A percentile compares a stretch with the other conserved stretches of the same genome.
phyloP scores from a whole-genome alignment of 139 green algal genomes.

The Medakamo hakoo region DNA sequence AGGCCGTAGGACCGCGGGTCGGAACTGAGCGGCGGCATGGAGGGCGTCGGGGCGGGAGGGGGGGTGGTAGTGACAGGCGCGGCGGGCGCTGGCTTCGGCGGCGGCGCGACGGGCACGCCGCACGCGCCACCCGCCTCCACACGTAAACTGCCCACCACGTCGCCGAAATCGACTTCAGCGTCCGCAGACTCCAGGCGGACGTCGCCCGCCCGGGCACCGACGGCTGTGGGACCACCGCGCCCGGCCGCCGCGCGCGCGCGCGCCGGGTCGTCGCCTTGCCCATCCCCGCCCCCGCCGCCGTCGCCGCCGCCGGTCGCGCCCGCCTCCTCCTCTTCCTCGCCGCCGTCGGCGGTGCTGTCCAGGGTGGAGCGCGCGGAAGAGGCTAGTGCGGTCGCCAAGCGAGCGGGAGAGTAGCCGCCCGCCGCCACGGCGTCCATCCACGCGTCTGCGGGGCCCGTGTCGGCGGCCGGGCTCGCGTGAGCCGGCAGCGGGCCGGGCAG shows the following conservation, averaged over 20 bases:
- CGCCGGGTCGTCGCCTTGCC: too few relatives aligned
- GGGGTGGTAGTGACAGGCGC: neutral
- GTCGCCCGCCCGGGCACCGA: slow-evolving; percentile 20
- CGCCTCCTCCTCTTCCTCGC: neutral
- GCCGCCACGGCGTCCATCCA: too few relatives aligned
- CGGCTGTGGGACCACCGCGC: slow-evolving; percentile 10
- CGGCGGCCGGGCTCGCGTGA: too few relatives aligned
- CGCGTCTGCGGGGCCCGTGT: neutral
- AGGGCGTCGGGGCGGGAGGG: neutral
- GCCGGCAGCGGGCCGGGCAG: slow-evolving; percentile 15
- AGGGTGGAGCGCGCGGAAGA: too few relatives aligned
- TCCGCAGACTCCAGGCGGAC: slow-evolving; percentile 59
- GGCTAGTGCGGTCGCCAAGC: neutral
- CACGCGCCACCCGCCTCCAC: neutral
- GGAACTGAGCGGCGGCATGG: neutral
- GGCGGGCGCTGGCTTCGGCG: neutral
- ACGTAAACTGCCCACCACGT: neutral
- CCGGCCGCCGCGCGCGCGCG: too few relatives aligned
- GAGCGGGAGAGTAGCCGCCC: too few relatives aligned
- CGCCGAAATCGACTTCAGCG: slow-evolving; percentile 69
- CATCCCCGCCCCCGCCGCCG: slow-evolving; percentile 26
- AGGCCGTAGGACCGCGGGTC: too few relatives aligned
- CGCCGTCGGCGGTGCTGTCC: neutral
- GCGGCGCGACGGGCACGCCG: neutral
- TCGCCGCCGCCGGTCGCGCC: neutral